phyloP scores from a whole-genome alignment of 1,284 basidiomycete genomes.

The Pascua guehoae region DNA sequence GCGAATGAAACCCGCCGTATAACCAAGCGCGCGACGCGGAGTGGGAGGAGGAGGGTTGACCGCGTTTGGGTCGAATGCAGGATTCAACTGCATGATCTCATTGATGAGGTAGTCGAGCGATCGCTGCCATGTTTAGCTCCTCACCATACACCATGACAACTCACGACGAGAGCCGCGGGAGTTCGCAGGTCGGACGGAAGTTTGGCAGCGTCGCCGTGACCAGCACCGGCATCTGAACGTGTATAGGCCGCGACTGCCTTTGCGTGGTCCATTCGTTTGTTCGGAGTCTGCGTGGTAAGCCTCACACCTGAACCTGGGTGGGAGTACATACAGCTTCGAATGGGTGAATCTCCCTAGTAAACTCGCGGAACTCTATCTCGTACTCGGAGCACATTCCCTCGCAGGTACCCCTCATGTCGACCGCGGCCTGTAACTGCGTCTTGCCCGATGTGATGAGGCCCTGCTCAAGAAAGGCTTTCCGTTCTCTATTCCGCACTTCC shows the following conservation, averaged over 20 bases:
- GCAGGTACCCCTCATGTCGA: constrained; percentile 86
- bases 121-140: constrained; percentile 52
- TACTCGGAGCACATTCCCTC: constrained; percentile 91
- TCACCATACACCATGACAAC: constrained; percentile 15
- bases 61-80: constrained; percentile 25
- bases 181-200: constrained; percentile 90
- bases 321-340: constrained; percentile 70
- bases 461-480: constrained; percentile 70
- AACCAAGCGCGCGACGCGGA: constrained; percentile 57
- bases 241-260: constrained; percentile 94
- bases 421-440: constrained; percentile 78
- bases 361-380: constrained; percentile 85
- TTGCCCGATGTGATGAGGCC: constrained; percentile 85
- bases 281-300: constrained; percentile 39
- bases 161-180: constrained; percentile 72
- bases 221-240: constrained; percentile 71
- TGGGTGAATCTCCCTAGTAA: constrained; percentile 80
- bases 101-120: constrained; percentile 92
- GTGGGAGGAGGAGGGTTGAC: constrained; percentile 24
- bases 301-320: not conserved
- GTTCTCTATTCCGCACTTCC: constrained; percentile 62
- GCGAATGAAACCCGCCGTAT: constrained; percentile 65
- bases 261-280: constrained; percentile 69
- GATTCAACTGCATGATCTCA: constrained; percentile 63
- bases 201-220: constrained; percentile 53